Percentiles rank a stretch among this genome's conserved stretches.
phyloP scores from a whole-genome alignment of 2,329 filamentous ascomycete species.

The Diaporthe ilicicola region DNA sequence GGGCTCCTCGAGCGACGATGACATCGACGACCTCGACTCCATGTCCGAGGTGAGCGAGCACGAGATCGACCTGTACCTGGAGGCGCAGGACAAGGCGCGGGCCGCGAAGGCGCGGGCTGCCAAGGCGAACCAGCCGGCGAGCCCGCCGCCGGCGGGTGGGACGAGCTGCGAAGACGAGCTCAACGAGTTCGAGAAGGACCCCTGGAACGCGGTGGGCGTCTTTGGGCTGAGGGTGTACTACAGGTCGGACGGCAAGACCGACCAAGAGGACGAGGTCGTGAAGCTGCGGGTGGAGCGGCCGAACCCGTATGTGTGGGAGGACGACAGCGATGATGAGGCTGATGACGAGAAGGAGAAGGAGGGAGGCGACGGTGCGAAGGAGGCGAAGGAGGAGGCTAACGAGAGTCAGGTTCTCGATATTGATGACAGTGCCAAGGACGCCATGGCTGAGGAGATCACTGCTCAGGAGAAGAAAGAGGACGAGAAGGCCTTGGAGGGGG shows the following conservation, averaged over 20 bases:
- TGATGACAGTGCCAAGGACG: conserved; percentile 45
- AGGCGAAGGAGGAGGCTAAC: conserved; percentile 30
- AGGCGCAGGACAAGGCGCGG: conserved; percentile 23
- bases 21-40: conserved; percentile 35
- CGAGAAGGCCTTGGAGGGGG: conserved; percentile 1
- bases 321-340: conserved; percentile 42
- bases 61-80: conserved; percentile 40
- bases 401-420: conserved; percentile 41
- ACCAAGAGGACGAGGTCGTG: conserved; percentile 35
- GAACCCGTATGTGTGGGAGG: conserved; percentile 34
- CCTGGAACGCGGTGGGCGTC: conserved; percentile 70
- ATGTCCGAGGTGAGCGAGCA: conserved; percentile 42
- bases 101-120: conserved; percentile 1
- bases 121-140: conserved; percentile 10
- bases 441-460: conserved; percentile 19
- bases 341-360: conserved; percentile 41
- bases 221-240: conserved; percentile 68
- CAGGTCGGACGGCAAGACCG: conserved; percentile 42
- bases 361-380: conserved; percentile 24
- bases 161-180: conserved; percentile 48
- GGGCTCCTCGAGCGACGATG: conserved; percentile 31
- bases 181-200: conserved; percentile 60
- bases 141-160: conserved; percentile 12
- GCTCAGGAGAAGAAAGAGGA: conserved; percentile 25
- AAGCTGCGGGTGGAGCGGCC: conserved; percentile 41